Evolutionary conservation across 164 flowering plant species (phyloP).

Genomic region (Piper longum): DNA sequence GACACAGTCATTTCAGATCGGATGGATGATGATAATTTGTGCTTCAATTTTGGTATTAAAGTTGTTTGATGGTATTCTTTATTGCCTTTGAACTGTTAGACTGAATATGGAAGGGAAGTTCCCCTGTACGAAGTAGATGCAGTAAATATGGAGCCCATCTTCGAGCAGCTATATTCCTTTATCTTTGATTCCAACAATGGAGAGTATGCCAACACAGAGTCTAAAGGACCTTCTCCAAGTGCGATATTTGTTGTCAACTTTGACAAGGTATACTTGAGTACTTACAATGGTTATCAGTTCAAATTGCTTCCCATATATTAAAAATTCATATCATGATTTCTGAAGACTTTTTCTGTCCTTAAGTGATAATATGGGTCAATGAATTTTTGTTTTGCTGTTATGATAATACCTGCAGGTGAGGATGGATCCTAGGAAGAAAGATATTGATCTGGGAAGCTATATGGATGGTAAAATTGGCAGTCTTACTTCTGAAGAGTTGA

Average conservation of each 20-base stretch:
- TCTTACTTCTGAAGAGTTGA: conserved; percentile 71
- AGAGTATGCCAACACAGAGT: conserved; percentile 27
- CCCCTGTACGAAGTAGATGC: conserved; percentile 90
- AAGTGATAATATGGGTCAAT: no score
- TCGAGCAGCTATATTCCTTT: conserved; percentile 64
- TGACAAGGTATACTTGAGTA: conserved; percentile 56
- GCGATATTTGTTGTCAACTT: conserved; percentile 87
- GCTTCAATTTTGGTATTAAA: no score
- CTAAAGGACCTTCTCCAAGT: conserved; percentile 59
- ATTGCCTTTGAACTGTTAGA: conserved; percentile 21
- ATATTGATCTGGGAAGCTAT: conserved; percentile 58
- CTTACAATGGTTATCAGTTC: not conserved
- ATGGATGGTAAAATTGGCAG: conserved; percentile 44
- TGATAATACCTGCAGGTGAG: conserved; percentile 45
- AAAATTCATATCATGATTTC: no score
- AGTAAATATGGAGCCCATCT: conserved; percentile 62
- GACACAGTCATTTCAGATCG: no score
- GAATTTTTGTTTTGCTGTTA: not conserved
- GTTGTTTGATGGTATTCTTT: no score
- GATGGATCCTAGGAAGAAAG: conserved; percentile 89
- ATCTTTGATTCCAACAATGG: conserved; percentile 51
- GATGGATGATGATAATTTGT: no score
- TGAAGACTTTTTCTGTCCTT: no score
- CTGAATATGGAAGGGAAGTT: conserved; percentile 83
- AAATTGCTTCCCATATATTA: not conserved